phyloP scores from a whole-genome alignment of 768 basidiomycete genomes.

The Lactarius tabidus region DNA sequence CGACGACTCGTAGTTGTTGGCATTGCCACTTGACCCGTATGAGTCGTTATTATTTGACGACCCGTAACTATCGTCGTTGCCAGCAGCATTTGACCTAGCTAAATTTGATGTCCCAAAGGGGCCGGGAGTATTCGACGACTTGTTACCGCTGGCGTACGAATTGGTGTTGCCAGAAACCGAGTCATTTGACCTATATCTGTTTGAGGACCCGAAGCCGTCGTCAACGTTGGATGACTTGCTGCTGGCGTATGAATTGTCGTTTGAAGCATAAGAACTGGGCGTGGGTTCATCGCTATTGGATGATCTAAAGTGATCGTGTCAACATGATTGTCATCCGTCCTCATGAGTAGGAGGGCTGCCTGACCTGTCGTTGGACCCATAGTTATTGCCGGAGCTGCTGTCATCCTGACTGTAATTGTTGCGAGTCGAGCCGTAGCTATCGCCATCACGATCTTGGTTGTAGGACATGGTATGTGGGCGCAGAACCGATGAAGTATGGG shows the following conservation, averaged over 20 bases:
- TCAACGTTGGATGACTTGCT: neutral
- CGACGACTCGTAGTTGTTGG: constrained; percentile 24
- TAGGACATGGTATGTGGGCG: constrained; percentile 18
- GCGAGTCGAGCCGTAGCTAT: constrained; percentile 8
- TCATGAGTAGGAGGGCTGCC: neutral
- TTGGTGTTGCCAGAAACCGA: neutral
- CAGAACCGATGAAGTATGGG: neutral
- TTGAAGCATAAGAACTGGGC: neutral
- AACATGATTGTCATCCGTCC: neutral
- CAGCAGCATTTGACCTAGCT: neutral
- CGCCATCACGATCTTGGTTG: constrained; percentile 15
- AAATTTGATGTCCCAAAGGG: neutral
- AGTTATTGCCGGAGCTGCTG: neutral
- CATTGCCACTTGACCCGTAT: constrained; percentile 24
- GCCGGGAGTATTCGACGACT: neutral
- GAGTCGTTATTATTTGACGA: constrained; percentile 28
- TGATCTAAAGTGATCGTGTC: neutral
- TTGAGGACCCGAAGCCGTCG: neutral
- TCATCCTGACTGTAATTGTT: constrained; percentile 1
- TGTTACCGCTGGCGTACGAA: constrained; percentile 10
- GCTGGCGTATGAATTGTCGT: neutral
- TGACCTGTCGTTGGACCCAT: constrained; percentile 4
- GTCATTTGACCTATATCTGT: neutral
- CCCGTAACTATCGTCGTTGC: constrained; percentile 13
- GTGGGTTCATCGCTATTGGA: neutral